Evolutionary conservation across 1,284 basidiomycete genomes (phyloP).

Genomic region (Pseudomicrostroma phylloplanum): DNA sequence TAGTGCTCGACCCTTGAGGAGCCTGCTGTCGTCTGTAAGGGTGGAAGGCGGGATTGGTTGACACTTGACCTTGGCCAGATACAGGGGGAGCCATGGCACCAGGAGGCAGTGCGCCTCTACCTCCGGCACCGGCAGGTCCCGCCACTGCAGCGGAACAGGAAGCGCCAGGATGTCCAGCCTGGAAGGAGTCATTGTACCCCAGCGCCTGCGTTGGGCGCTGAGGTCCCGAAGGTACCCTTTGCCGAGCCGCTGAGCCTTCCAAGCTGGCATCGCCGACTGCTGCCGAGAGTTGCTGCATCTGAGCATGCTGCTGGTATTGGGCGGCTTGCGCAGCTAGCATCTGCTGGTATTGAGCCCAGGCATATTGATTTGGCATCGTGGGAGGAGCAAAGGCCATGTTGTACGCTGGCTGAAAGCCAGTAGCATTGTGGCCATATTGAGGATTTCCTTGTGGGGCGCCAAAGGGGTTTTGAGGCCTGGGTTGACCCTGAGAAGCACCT

Average conservation of each 20-base stretch:
- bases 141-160: conserved; percentile 24
- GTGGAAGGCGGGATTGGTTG: conserved; percentile 31
- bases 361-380: conserved; percentile 20
- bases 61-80: conserved; percentile 16
- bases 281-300: conserved; percentile 6
- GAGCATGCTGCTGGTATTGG: conserved; percentile 14
- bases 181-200: conserved; percentile 38
- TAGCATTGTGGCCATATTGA: conserved; percentile 2
- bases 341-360: conserved; percentile 42
- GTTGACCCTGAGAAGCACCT: not conserved
- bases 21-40: conserved; percentile 36
- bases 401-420: conserved; percentile 1
- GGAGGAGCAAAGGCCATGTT: conserved; percentile 1
- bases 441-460: not conserved
- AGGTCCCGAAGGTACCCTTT: conserved; percentile 27
- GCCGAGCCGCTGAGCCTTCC: too few relatives aligned
- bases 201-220: conserved; percentile 27
- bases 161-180: conserved; percentile 3
- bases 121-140: conserved; percentile 6
- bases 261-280: not conserved
- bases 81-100: conserved; percentile 15
- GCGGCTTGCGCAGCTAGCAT: conserved; percentile 34
- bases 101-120: conserved; percentile 9
- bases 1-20: not conserved
- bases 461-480: too few relatives aligned